These are phyloP conservation scores for Myriangium duriaei DNA, from an alignment of 2,329 filamentous ascomycete genomes.

Conservation along the genomic window DNA sequence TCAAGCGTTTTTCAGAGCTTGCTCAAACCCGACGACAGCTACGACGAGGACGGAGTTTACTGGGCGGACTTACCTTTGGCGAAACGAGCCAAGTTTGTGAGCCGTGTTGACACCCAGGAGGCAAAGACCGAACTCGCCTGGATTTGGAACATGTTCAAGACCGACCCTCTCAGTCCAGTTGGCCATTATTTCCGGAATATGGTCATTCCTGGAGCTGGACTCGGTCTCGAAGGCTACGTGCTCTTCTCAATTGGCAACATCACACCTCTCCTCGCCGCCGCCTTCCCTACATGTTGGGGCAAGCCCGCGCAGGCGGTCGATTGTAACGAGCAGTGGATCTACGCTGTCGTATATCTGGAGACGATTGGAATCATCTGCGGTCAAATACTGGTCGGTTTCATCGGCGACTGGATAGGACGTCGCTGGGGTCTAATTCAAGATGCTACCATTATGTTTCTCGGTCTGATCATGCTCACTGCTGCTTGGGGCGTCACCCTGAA, in stretches of 20 bases:
- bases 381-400: constrained; percentile 74
- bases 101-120: constrained; percentile 58
- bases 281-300: constrained; percentile 71
- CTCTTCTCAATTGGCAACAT: constrained; percentile 95
- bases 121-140: constrained; percentile 51
- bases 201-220: constrained; percentile 80
- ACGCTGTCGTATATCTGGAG: constrained; percentile 80
- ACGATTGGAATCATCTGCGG: constrained; percentile 91
- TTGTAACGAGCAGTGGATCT: constrained; percentile 70
- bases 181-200: constrained; percentile 81
- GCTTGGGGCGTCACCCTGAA: constrained; percentile 76
- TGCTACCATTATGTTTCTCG: constrained; percentile 85
- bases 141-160: constrained; percentile 71
- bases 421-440: constrained; percentile 95
- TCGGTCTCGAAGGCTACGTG: constrained; percentile 87
- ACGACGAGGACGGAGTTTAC: constrained; percentile 70
- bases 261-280: constrained; percentile 62
- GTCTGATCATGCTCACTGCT: constrained; percentile 80
- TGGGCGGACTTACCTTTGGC: constrained; percentile 75
- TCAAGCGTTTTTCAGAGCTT: constrained; percentile 60
- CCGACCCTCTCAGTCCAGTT: constrained; percentile 73
- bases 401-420: constrained; percentile 72
- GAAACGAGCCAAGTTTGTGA: constrained; percentile 64
- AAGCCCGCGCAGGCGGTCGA: constrained; percentile 31
- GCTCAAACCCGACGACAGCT: constrained; percentile 79